Evolutionary conservation across 768 basidiomycete genomes (phyloP), one percentile per base, ranked within the genome.

Genomic region (Lactarius indigo): DNA sequence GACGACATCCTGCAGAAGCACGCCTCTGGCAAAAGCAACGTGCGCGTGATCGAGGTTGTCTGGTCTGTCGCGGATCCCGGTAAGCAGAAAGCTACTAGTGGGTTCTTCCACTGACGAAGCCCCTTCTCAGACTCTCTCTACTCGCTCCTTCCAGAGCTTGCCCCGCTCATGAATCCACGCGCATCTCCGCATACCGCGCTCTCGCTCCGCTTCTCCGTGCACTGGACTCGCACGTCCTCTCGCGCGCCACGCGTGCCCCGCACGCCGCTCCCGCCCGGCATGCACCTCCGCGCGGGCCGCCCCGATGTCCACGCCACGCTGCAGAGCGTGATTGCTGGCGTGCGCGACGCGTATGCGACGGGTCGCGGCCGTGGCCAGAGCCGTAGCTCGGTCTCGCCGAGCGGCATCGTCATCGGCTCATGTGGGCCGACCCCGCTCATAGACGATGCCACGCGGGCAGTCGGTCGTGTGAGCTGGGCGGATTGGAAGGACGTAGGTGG

Each of bases 51-150:
- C 69, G 83, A 85, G 65, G 76, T 88, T 35, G 76, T 86, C n/a
- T 88, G 86, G 86, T 72, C 79, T 33, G 78, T 85, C 12, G 76
- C 77, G 59, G 80, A 79, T 72, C 80, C 77, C 31, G 76, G 79
- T 83, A 72, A 31, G 78, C 72, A 15, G n/a, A 13, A 50, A 17
- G 2, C 18, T 39, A n/a, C 44, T 5, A 23, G 50, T 26, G 8
- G 23, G 10, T 26, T 26, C 50, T 7, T 52, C 26, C 37, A 15
- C 37, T 15, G 15, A 39, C 15, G 37, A 15, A 71, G 44, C 60
- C 73, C 4, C 35, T 50, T 41, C 26, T 18, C 57, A 77, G 78
- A 63, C 18, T 78, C 78, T 0, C 75, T 82, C 59, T 76, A 72
- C 37, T 76, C 80, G 7, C 74, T 81, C 12, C 44, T 83, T 57